Conservation (phyloP, 352 stramenopile species). For the Albugo laibachii region DNA sequence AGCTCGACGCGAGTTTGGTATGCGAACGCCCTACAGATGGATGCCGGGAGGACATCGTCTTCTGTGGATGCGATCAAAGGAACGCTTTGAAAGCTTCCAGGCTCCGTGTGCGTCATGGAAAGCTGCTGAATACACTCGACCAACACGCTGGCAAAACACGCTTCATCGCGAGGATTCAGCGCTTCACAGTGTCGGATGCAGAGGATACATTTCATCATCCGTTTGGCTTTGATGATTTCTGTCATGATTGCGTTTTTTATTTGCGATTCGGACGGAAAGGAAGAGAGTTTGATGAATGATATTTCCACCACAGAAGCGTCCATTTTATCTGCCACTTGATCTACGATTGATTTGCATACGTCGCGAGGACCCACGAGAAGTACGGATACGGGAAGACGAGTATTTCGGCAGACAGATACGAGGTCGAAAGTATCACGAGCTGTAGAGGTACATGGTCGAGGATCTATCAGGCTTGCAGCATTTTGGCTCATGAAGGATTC, state of each 20-base stretch:
- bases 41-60: slow-evolving; percentile 56
- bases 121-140: slow-evolving; percentile 33
- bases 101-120: not conserved
- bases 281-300: slow-evolving; percentile 53
- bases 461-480: not conserved
- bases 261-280: slow-evolving; percentile 34
- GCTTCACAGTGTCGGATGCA: slow-evolving; percentile 65
- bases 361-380: slow-evolving; percentile 40
- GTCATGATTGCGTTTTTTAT: slow-evolving; percentile 54
- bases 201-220: slow-evolving; percentile 46
- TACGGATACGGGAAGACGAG: slow-evolving; percentile 50
- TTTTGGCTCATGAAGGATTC: no score
- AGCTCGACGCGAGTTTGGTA: slow-evolving; percentile 54
- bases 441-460: not conserved
- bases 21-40: slow-evolving; percentile 61
- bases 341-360: slow-evolving; percentile 49
- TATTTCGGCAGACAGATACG: slow-evolving; percentile 8
- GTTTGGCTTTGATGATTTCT: slow-evolving; percentile 41
- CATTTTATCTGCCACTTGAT: slow-evolving; percentile 41
- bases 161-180: slow-evolving; percentile 61
- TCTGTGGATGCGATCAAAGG: slow-evolving; percentile 61
- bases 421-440: not conserved
- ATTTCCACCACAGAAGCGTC: slow-evolving; percentile 55
- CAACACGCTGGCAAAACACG: slow-evolving; percentile 38
- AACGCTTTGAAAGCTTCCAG: slow-evolving; percentile 18